phyloP scores from a whole-genome alignment of 176 grass and related monocot species.

The Bolboschoenus planiculmis region DNA sequence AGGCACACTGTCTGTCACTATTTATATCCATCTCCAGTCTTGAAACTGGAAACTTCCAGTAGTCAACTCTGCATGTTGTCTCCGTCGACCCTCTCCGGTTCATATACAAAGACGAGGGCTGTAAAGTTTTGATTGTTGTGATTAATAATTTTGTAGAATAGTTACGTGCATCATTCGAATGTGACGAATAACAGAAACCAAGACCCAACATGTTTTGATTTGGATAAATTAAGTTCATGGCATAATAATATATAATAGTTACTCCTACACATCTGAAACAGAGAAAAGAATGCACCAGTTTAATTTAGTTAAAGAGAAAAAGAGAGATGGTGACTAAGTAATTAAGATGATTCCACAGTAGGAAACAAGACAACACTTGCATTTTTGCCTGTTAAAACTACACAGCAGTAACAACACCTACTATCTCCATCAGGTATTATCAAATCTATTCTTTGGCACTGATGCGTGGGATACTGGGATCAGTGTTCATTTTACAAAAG shows the following conservation, averaged over 20 bases:
- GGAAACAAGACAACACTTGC: background rate
- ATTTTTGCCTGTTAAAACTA: background rate
- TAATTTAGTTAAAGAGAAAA: background rate
- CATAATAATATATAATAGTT: background rate
- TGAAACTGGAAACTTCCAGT: background rate
- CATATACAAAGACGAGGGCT: no score
- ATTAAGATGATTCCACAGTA: background rate
- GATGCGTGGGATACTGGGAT: background rate
- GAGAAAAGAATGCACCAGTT: background rate
- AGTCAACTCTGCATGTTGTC: background rate
- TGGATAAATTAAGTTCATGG: background rate
- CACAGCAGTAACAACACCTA: no score
- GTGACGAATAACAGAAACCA: no score
- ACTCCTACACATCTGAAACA: background rate
- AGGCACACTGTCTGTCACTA: background rate
- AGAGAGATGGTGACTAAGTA: background rate
- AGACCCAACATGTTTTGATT: no score
- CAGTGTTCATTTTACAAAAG: background rate
- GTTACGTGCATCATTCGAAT: no score
- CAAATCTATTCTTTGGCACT: background rate
- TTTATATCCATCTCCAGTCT: background rate
- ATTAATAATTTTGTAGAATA: background rate
- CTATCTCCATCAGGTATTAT: background rate
- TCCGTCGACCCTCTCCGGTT: no score
- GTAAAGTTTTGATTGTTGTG: no score